Evolutionary conservation across 2,329 filamentous ascomycete genomes (phyloP).

Genomic region (Cladophialophora psammophila): DNA sequence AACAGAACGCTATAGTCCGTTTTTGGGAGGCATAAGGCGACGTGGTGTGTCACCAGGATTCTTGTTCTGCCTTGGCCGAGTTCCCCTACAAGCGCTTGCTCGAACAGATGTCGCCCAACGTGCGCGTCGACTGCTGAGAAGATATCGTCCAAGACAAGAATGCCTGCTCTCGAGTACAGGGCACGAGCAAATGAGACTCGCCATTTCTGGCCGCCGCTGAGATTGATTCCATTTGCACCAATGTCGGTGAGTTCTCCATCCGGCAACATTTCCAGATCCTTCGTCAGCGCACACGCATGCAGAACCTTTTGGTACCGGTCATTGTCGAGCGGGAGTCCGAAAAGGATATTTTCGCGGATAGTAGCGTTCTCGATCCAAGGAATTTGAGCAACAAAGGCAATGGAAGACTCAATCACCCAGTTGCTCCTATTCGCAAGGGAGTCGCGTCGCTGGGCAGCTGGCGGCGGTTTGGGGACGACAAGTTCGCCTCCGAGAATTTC

Average conservation of each 20-base stretch:
- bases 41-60: conserved; percentile 82
- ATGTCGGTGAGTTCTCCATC: conserved; percentile 83
- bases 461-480: conserved; percentile 57
- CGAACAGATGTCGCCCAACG: conserved; percentile 79
- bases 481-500: conserved; percentile 72
- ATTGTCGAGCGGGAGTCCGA: conserved; percentile 73
- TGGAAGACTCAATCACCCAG: conserved; percentile 73
- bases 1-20: conserved; percentile 79
- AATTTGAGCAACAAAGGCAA: conserved; percentile 79
- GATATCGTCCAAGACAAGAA: conserved; percentile 81
- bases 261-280: conserved; percentile 76
- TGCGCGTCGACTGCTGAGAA: conserved; percentile 83
- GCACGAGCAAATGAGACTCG: conserved; percentile 80
- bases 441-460: conserved; percentile 65
- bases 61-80: conserved; percentile 74
- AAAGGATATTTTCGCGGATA: conserved; percentile 79
- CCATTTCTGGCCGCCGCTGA: conserved; percentile 86
- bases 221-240: conserved; percentile 82
- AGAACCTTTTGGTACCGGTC: conserved; percentile 75
- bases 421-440: conserved; percentile 65
- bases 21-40: conserved; percentile 72
- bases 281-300: conserved; percentile 74
- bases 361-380: conserved; percentile 87
- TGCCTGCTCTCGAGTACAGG: conserved; percentile 78
- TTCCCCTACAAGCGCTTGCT: conserved; percentile 75